Conservation (phyloP, 306 rosid species). For the Vicia villosa region DNA sequence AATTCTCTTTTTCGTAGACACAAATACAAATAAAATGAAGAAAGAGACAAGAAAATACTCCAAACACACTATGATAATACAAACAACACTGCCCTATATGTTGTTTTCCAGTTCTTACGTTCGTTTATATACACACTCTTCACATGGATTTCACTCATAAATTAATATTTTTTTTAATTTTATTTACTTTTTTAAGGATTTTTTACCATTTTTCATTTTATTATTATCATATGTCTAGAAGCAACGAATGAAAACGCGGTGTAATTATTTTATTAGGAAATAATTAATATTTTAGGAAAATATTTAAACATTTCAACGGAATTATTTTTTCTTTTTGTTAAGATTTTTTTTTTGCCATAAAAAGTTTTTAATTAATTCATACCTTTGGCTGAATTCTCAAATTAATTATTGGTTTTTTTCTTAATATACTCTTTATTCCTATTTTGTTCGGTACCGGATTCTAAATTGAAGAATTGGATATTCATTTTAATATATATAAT, state of each 20-base stretch:
- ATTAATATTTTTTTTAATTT: neutral
- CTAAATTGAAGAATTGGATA: too few relatives aligned
- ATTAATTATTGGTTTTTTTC: neutral
- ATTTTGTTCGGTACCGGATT: too few relatives aligned
- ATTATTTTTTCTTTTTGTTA: neutral
- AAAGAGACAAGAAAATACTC: constrained; percentile 70
- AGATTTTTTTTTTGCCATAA: neutral
- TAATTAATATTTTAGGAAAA: neutral
- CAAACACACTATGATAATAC: constrained; percentile 33
- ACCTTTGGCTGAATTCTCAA: neutral
- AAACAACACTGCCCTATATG: constrained; percentile 52
- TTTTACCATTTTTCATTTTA: neutral
- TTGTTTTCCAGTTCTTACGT: constrained; percentile 26
- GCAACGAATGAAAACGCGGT: neutral
- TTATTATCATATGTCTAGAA: neutral
- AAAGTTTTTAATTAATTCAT: neutral
- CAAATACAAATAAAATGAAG: constrained; percentile 17
- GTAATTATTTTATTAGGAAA: neutral
- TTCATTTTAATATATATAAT: too few relatives aligned
- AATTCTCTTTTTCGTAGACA: constrained; percentile 28
- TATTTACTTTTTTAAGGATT: neutral
- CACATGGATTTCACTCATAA: constrained; percentile 1
- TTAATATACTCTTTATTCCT: too few relatives aligned
- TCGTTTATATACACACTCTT: neutral
- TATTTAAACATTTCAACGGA: neutral